phyloP scores from a whole-genome alignment of 176 grass and related monocot species.

The Phyllostachys edulis region DNA sequence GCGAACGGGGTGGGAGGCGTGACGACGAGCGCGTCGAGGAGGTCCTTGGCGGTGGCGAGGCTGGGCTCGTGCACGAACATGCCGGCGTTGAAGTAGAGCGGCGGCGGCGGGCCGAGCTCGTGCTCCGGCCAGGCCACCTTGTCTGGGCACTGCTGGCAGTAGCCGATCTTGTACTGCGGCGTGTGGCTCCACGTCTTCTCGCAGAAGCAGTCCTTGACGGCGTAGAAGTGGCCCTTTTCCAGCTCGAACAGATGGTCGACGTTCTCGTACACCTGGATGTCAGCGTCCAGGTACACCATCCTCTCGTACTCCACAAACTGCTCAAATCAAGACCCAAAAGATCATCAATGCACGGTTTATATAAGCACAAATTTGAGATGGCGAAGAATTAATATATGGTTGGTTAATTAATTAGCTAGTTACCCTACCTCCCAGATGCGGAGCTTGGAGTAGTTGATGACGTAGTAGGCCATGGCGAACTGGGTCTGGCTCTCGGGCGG shows the following conservation, averaged over 20 bases:
- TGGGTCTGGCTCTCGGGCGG: slow-evolving; percentile 67
- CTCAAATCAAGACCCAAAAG: background rate
- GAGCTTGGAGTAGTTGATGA: slow-evolving; percentile 98
- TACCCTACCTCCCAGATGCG: slow-evolving; percentile 97
- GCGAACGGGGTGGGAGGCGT: slow-evolving; percentile 63
- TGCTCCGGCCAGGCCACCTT: slow-evolving; percentile 46
- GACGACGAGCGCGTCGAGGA: slow-evolving; percentile 40
- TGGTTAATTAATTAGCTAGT: background rate
- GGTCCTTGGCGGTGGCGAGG: slow-evolving; percentile 33
- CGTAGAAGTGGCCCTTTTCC: slow-evolving; percentile 42
- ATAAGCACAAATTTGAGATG: too few species aligned
- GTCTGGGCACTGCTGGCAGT: slow-evolving; percentile 74
- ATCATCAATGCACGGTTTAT: too few species aligned
- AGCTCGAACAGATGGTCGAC: slow-evolving; percentile 74
- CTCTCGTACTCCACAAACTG: slow-evolving; percentile 77
- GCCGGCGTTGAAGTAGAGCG: slow-evolving; percentile 88
- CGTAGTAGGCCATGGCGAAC: slow-evolving; percentile 91
- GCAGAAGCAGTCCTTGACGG: slow-evolving; percentile 87
- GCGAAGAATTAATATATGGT: background rate
- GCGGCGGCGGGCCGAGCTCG: slow-evolving; percentile 45
- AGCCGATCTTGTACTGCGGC: slow-evolving; percentile 63
- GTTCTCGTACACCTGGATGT: slow-evolving; percentile 73
- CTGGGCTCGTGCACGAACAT: slow-evolving; percentile 81
- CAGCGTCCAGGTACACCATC: slow-evolving; percentile 80
- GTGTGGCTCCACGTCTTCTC: slow-evolving; percentile 96